Conservation (phyloP, 495 filamentous ascomycete genomes). For the Penicillium cinerascens region DNA sequence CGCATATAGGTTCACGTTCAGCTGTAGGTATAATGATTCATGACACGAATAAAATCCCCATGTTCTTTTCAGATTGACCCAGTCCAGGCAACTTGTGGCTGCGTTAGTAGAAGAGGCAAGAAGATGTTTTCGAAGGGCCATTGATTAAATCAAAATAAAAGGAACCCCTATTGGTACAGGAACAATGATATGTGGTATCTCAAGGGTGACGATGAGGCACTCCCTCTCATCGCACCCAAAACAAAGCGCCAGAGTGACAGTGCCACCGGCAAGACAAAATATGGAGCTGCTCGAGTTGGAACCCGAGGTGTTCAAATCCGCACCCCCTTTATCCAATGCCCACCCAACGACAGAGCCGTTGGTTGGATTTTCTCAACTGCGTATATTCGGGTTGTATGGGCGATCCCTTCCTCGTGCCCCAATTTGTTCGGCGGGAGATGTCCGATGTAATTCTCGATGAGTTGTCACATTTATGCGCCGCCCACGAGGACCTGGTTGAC, state of each 20-base stretch:
- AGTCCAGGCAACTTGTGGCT: neutral
- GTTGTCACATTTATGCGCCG: conserved; percentile 48
- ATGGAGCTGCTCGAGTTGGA: neutral
- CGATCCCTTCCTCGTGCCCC: neutral
- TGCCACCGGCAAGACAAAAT: conserved; percentile 9
- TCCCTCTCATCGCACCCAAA: conserved; percentile 23
- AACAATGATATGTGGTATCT: conserved; percentile 29
- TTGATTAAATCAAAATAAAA: conserved; percentile 21
- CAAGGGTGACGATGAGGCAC: conserved; percentile 20
- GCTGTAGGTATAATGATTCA: conserved; percentile 4
- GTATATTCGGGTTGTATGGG: neutral
- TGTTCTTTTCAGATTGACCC: neutral
- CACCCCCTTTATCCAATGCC: conserved; percentile 1
- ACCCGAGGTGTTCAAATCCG: neutral
- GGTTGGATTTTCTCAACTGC: neutral
- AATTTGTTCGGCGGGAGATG: neutral
- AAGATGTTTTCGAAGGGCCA: conserved; percentile 6
- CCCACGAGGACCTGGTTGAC: conserved; percentile 82
- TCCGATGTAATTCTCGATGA: neutral
- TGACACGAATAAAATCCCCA: conserved; percentile 5
- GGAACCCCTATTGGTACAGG: conserved; percentile 25
- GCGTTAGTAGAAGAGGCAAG: neutral
- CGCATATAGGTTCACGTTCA: neutral
- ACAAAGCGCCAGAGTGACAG: conserved; percentile 12
- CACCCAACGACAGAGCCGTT: neutral